Conservation (phyloP, 164 flowering plant genomes). For the Magnolia changhungtana region DNA sequence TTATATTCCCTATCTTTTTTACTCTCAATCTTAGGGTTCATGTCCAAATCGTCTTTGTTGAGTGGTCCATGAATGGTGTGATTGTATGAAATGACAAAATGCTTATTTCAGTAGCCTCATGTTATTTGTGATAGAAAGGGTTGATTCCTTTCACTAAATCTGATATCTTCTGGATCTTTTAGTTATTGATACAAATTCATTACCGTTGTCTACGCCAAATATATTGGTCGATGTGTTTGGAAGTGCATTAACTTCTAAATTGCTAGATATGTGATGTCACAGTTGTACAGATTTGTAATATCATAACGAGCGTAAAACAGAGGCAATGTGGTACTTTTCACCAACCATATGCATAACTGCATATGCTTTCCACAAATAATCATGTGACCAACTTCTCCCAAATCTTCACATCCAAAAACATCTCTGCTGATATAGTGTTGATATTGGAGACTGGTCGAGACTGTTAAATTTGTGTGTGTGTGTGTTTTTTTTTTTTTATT, state of each 20-base stretch:
- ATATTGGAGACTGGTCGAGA: background rate
- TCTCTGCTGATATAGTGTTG: background rate
- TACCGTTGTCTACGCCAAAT: background rate
- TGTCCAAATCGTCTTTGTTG: no score
- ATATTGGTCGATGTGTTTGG: background rate
- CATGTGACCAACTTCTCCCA: background rate
- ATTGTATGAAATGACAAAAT: no score
- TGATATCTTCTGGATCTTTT: background rate
- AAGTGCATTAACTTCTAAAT: background rate
- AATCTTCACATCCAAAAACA: background rate
- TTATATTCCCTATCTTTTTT: no score
- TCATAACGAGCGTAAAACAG: background rate
- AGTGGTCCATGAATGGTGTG: no score
- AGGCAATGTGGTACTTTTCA: background rate
- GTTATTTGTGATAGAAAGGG: no score
- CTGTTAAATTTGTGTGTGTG: background rate
- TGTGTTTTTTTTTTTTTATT: no score
- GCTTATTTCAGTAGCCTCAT: no score
- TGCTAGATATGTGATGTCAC: background rate
- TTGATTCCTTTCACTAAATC: no score
- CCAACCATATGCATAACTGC: background rate
- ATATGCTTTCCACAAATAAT: background rate
- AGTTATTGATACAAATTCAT: background rate
- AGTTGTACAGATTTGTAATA: background rate
- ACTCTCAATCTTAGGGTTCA: no score